A percentile compares a stretch with the other conserved stretches of the same genome.
phyloP scores from a whole-genome alignment of 1,139 yeast species.

The Protomyces macrosporus region DNA sequence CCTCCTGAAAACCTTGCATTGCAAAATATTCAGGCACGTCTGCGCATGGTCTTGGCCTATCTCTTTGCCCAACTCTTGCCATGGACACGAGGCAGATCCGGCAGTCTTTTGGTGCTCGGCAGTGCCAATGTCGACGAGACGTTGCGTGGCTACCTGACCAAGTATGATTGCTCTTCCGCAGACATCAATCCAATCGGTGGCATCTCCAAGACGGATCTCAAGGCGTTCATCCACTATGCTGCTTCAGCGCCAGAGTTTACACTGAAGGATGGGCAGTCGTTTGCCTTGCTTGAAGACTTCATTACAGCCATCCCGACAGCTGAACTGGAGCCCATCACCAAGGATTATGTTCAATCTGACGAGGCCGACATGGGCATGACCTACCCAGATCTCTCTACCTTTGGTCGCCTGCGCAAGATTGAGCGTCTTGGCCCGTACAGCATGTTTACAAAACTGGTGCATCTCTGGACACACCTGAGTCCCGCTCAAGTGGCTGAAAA shows the following conservation, averaged over 20 bases:
- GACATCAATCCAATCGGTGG: constrained; percentile 98
- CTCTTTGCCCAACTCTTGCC: constrained; percentile 91
- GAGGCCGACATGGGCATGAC: constrained; percentile 98
- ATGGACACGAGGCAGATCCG: constrained; percentile 76
- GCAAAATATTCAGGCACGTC: constrained; percentile 92
- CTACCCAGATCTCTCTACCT: constrained; percentile 82
- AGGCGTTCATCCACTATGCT: constrained; percentile 78
- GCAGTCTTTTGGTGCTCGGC: constrained; percentile 84
- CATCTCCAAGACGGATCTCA: constrained; percentile 86
- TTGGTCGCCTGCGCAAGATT: constrained; percentile 87
- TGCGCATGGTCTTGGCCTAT: constrained; percentile 90
- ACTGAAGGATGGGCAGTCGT: constrained; percentile 51
- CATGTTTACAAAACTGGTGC: constrained; percentile 82
- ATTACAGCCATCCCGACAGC: constrained; percentile 94
- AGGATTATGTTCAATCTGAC: constrained; percentile 86
- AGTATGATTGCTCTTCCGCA: constrained; percentile 94
- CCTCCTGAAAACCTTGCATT: constrained; percentile 85
- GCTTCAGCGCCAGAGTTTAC: constrained; percentile 1
- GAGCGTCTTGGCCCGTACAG: constrained; percentile 95
- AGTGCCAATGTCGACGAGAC: constrained; percentile 94
- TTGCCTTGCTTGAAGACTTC: constrained; percentile 74
- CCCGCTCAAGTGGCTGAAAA: constrained; percentile 79
- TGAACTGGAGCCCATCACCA: constrained; percentile 92
- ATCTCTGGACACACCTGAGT: constrained; percentile 56
- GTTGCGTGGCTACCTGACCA: constrained; percentile 87